Conservation (phyloP, 1,284 basidiomycete genomes). For the Cryptococcus wingfieldii region DNA sequence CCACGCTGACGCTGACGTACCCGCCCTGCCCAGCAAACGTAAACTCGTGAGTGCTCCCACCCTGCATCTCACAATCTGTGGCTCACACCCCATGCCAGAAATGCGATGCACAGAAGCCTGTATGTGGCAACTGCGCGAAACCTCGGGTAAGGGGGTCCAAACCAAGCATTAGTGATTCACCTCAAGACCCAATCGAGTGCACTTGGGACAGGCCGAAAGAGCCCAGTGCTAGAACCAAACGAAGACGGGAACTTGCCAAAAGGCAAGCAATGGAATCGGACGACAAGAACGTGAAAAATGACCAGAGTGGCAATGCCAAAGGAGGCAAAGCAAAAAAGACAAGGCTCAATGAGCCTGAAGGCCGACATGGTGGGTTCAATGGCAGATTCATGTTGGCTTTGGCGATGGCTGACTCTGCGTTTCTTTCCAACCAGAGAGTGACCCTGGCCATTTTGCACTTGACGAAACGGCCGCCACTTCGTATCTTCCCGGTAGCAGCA, state of each 20-base stretch:
- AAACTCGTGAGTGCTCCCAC: conserved; percentile 31
- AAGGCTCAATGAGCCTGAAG: conserved; percentile 19
- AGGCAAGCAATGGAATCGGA: conserved; percentile 8
- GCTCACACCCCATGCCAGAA: conserved; percentile 20
- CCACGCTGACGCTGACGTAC: not conserved
- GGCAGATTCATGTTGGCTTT: no score
- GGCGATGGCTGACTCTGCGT: no score
- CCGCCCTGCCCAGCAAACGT: conserved; percentile 17
- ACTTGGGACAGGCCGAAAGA: conserved; percentile 41
- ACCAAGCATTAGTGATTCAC: conserved; percentile 5
- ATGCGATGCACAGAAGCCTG: conserved; percentile 41
- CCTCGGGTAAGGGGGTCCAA: conserved; percentile 28
- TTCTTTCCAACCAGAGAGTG: no score
- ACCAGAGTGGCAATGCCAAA: not conserved
- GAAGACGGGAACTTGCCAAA: conserved; percentile 20
- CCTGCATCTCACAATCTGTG: not conserved
- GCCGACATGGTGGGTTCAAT: conserved; percentile 8
- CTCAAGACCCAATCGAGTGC: conserved; percentile 17
- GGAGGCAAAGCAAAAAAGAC: conserved; percentile 11
- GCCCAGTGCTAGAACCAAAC: conserved; percentile 27
- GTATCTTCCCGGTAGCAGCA: no score
- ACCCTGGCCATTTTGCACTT: no score
- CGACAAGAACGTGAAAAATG: conserved; percentile 4
- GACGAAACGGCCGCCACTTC: no score
- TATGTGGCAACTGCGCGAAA: conserved; percentile 39